Percentiles rank a stretch among this genome's conserved stretches.
Evolutionary conservation across 768 basidiomycete genomes (phyloP).

Genomic region (Tylopilus vinaceipallidus): DNA sequence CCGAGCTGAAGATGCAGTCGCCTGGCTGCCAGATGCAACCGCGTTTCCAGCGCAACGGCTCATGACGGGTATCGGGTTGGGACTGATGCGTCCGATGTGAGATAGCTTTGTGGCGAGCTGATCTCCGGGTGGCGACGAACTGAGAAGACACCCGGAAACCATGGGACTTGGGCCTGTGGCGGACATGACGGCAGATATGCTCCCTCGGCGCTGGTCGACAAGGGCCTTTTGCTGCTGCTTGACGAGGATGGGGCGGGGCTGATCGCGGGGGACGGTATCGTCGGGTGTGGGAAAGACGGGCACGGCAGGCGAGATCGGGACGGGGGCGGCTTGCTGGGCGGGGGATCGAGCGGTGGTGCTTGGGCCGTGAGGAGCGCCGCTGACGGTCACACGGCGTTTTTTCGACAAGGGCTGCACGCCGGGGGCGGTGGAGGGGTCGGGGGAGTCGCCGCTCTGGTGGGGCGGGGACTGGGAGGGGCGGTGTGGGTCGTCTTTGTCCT

Average conservation of each 20-base stretch:
- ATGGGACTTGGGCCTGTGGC: conserved; percentile 28
- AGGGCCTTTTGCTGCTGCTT: conserved; percentile 73
- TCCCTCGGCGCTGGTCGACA: conserved; percentile 68
- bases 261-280: conserved; percentile 46
- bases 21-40: conserved; percentile 23
- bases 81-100: conserved; percentile 39
- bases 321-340: conserved; percentile 44
- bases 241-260: conserved; percentile 49
- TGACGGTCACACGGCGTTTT: conserved; percentile 71
- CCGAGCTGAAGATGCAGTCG: conserved; percentile 22
- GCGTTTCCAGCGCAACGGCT: conserved; percentile 29
- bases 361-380: conserved; percentile 39
- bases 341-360: conserved; percentile 43
- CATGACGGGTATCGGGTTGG: conserved; percentile 26
- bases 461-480: conserved; percentile 39
- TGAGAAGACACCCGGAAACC: conserved; percentile 24
- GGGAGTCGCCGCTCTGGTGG: conserved; percentile 6
- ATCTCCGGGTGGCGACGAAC: conserved; percentile 22
- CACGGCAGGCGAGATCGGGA: conserved; percentile 66
- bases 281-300: conserved; percentile 60
- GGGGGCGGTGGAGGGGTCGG: conserved; percentile 37
- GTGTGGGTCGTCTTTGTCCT: conserved; percentile 48
- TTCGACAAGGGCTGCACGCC: conserved; percentile 45
- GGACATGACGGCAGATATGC: conserved; percentile 41
- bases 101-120: conserved; percentile 28